Evolutionary conservation across 495 filamentous ascomycete species (phyloP), one percentile per base, ranked within the genome.

Genomic region (Cenococcum geophilum): DNA sequence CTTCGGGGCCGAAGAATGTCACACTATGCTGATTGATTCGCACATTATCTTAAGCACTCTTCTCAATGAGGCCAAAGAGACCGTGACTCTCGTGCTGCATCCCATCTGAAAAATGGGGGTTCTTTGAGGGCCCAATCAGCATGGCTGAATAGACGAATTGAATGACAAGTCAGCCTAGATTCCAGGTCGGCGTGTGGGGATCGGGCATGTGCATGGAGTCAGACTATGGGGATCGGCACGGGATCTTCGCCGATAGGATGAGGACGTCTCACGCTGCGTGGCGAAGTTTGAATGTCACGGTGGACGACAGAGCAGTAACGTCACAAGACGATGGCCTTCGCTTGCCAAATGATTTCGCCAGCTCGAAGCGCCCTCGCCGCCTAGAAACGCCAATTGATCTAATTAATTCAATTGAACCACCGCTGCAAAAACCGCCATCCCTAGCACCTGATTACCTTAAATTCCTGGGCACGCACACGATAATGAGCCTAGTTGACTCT

Each of bases 61-160:
- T 23, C 49, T 52, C 6, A 52, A 52, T 52, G 21, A n/a, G 49
- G 18, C 23, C 10, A 52, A 52, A 6, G 25, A 52, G 25, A 23
- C 49, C 49, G 25, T 52, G 49, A 52, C 49, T 52, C 48, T 51
- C 48, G 48, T 23, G 11, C 22, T 27, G 49, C 49, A 52, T 52
- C 25, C 14, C 23, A 18, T 25, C 48, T 27, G 16, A 20, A 52
- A 45, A 45, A 45, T 45, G 40, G 40, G 40, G 40, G 40, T 14
- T 45, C 40, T 16, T 16, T 45, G 40, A 4, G 40, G 40, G 27
- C 2, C 40, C 4, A 45, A 45, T 45, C 40, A 45, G 40, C 3
- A 10, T 16, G 40, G 40, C 12, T 4, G 12, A 16, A 16, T 45
- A 18, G 40, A 45, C 40, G 11, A 45, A 16, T 45, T 14, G 40